A percentile compares a stretch with the other conserved stretches of the same genome.
phyloP scores from a whole-genome alignment of 73 alveolate genomes.

The Symbiodinium pilosum region DNA sequence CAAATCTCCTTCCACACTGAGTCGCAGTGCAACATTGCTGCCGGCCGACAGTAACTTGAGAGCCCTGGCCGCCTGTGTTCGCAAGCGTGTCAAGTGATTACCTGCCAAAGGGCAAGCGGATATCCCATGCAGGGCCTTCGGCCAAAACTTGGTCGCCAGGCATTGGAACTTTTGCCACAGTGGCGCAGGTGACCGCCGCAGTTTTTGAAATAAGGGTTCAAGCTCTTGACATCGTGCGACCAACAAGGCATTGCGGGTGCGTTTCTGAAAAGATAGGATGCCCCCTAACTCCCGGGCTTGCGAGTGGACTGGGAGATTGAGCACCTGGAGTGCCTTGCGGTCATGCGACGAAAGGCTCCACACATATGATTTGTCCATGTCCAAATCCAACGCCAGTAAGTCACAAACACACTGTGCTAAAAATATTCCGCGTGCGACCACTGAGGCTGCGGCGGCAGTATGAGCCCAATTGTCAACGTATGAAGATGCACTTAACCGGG shows the following conservation, averaged over 20 bases:
- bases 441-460: neutral
- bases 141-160: neutral
- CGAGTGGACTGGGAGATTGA: neutral
- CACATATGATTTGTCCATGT: neutral
- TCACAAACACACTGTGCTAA: neutral
- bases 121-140: neutral
- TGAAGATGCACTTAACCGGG: neutral
- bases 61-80: neutral
- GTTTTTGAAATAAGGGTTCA: neutral
- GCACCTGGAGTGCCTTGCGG: neutral
- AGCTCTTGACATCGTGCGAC: neutral
- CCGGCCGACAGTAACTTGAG: neutral
- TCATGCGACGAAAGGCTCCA: too few species aligned
- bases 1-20: neutral
- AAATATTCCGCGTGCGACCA: neutral
- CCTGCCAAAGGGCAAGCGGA: neutral
- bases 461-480: neutral
- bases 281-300: constrained; percentile 24
- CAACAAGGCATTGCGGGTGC: neutral
- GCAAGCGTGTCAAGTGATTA: neutral
- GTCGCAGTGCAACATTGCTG: neutral
- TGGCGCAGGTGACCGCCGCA: neutral
- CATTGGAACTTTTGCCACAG: neutral
- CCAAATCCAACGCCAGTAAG: neutral
- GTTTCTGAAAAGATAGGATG: neutral